Conservation (phyloP, 176 grass and related monocot genomes). For the Poa annua region DNA sequence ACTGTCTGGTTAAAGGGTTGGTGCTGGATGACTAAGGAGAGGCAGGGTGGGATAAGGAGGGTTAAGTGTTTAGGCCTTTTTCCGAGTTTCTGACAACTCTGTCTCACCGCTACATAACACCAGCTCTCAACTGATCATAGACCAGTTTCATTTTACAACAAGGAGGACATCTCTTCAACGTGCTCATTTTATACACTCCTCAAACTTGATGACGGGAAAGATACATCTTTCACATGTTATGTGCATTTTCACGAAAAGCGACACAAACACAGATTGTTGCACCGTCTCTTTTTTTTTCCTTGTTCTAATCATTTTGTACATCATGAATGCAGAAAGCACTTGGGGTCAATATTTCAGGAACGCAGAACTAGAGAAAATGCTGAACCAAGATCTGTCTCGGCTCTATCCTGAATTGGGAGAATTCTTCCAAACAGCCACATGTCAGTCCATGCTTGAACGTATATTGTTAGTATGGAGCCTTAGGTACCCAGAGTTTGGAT, state of each 20-base stretch:
- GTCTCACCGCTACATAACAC: neutral
- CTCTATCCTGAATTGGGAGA: conserved; percentile 84
- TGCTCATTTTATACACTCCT: too few species aligned
- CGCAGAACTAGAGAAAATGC: conserved; percentile 91
- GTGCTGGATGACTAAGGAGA: neutral
- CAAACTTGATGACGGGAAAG: too few species aligned
- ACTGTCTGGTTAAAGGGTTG: conserved; percentile 6
- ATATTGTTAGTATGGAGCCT: conserved; percentile 95
- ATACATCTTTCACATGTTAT: neutral
- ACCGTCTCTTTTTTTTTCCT: neutral
- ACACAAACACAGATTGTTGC: neutral
- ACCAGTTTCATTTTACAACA: neutral
- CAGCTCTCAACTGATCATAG: neutral
- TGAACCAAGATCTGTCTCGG: conserved; percentile 89
- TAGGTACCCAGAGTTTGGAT: conserved; percentile 91
- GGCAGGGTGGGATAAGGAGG: neutral
- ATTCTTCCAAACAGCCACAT: conserved; percentile 80
- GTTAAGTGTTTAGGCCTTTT: neutral
- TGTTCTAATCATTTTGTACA: conserved; percentile 9
- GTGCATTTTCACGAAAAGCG: neutral
- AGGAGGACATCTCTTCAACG: too few species aligned
- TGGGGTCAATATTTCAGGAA: conserved; percentile 96
- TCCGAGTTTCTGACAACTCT: neutral
- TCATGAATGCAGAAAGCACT: conserved; percentile 76
- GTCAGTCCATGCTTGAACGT: conserved; percentile 85